Percentiles rank a stretch among this genome's conserved stretches.
Conservation (phyloP, 1,284 basidiomycete genomes). For the Clitocybe nebularis region DNA sequence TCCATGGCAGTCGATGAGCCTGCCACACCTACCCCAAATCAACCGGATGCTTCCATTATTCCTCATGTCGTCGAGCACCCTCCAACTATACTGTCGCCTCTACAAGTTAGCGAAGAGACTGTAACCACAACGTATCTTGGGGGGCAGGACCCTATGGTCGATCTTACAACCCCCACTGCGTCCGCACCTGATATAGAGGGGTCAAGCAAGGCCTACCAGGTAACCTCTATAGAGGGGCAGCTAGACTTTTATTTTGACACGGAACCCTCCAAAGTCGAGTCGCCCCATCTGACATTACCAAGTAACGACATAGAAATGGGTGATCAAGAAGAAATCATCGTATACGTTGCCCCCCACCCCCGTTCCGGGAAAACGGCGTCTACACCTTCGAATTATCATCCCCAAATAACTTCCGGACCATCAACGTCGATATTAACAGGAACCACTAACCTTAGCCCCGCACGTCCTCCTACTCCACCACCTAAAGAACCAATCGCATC, state of each 20-base stretch:
- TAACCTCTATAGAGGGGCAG: neutral
- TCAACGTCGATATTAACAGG: constrained; percentile 21
- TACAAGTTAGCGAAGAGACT: neutral
- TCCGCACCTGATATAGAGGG: neutral
- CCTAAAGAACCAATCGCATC: neutral
- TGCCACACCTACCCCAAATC: too few species aligned
- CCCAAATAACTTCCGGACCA: constrained; percentile 14
- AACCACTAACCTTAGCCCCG: constrained; percentile 5
- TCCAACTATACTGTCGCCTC: neutral
- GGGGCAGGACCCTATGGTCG: too few species aligned
- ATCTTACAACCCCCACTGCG: neutral
- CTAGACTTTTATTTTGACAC: neutral
- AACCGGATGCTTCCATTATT: neutral
- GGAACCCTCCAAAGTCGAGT: neutral
- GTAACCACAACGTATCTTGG: neutral
- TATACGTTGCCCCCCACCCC: constrained; percentile 60
- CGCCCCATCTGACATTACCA: neutral
- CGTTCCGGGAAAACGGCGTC: constrained; percentile 22
- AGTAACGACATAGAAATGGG: constrained; percentile 18
- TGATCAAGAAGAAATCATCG: constrained; percentile 52
- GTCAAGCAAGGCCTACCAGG: too few species aligned
- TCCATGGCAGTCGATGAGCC: neutral
- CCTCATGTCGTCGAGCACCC: neutral
- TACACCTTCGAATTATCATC: neutral
- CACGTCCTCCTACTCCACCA: neutral